A percentile compares a stretch with the other conserved stretches of the same genome.
These are phyloP conservation scores for Candida lessepsii DNA, from an alignment of 805 yeast species.

Conservation along the genomic window DNA sequence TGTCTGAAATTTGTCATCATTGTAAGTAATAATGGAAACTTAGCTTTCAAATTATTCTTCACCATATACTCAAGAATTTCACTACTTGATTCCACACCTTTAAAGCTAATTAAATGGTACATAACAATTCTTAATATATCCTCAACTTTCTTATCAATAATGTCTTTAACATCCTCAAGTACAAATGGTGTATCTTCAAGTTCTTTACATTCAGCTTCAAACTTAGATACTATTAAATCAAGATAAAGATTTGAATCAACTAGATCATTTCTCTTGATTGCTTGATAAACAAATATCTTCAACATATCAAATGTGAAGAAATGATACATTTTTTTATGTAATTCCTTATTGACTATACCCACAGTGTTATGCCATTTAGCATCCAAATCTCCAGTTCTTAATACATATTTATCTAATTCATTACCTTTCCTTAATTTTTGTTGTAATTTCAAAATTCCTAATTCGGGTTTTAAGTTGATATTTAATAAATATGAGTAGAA, in stretches of 20 bases:
- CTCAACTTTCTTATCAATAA: slow-evolving; percentile 22
- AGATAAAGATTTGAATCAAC: slow-evolving; percentile 34
- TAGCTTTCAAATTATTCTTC: slow-evolving; percentile 24
- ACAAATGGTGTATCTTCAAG: slow-evolving; percentile 11
- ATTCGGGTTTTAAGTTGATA: slow-evolving; percentile 31
- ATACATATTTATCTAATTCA: slow-evolving; percentile 30
- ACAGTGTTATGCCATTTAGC: slow-evolving; percentile 39
- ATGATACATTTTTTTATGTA: slow-evolving; percentile 28
- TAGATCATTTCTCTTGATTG: slow-evolving; percentile 27
- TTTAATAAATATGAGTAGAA: slow-evolving; percentile 31
- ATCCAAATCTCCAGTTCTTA: slow-evolving; percentile 35
- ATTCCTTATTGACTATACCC: slow-evolving; percentile 15
- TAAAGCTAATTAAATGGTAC: slow-evolving; percentile 35
- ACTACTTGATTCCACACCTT: slow-evolving; percentile 32
- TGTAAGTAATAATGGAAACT: slow-evolving; percentile 23
- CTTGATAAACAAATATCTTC: slow-evolving; percentile 20
- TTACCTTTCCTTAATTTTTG: slow-evolving; percentile 27
- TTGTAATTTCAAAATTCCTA: slow-evolving; percentile 18
- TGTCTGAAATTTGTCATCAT: slow-evolving; percentile 31
- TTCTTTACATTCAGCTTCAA: slow-evolving; percentile 26
- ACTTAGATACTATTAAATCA: slow-evolving; percentile 35
- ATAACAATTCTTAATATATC: slow-evolving; percentile 29
- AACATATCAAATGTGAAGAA: slow-evolving; percentile 31
- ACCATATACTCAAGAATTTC: slow-evolving; percentile 33
- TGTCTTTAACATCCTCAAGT: slow-evolving; percentile 15